Evolutionary conservation across 2,329 filamentous ascomycete genomes (phyloP).

Genomic region (Myriosclerotinia curreyana): DNA sequence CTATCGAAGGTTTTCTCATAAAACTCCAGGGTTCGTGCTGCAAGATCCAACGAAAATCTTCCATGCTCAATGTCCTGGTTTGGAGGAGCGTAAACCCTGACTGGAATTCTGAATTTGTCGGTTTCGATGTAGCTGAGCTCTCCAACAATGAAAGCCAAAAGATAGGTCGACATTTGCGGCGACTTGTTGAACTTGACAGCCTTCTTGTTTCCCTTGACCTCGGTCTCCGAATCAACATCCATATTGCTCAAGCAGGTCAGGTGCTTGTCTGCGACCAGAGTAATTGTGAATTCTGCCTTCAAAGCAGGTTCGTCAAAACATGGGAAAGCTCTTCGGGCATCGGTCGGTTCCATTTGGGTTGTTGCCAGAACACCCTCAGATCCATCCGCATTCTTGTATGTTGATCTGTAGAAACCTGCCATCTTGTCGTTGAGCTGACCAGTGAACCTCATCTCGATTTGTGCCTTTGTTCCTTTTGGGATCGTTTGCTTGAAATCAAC

Average conservation of each 20-base stretch:
- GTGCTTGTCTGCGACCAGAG: constrained; percentile 83
- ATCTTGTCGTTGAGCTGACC: constrained; percentile 88
- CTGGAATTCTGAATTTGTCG: constrained; percentile 83
- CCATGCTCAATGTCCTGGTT: constrained; percentile 89
- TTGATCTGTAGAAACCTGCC: constrained; percentile 96
- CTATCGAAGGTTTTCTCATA: constrained; percentile 94
- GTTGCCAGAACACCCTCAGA: constrained; percentile 80
- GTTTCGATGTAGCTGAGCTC: constrained; percentile 94
- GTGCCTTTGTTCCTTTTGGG: constrained; percentile 71
- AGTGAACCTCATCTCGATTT: constrained; percentile 73
- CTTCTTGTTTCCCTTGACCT: constrained; percentile 68
- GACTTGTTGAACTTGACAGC: constrained; percentile 89
- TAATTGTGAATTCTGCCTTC: constrained; percentile 90
- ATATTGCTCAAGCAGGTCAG: constrained; percentile 95
- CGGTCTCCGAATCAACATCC: constrained; percentile 80
- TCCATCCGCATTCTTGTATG: constrained; percentile 81
- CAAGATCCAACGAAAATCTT: constrained; percentile 84
- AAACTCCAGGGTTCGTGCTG: constrained; percentile 84
- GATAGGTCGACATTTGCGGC: constrained; percentile 93
- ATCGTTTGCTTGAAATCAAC: constrained; percentile 74
- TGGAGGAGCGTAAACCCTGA: constrained; percentile 90
- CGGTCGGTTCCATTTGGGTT: constrained; percentile 94
- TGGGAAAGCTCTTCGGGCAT: constrained; percentile 87
- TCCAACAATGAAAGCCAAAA: constrained; percentile 89
- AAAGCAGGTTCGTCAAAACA: constrained; percentile 95